Conservation (phyloP, 2,329 filamentous ascomycete species). For the Neofusicoccum ribis region DNA sequence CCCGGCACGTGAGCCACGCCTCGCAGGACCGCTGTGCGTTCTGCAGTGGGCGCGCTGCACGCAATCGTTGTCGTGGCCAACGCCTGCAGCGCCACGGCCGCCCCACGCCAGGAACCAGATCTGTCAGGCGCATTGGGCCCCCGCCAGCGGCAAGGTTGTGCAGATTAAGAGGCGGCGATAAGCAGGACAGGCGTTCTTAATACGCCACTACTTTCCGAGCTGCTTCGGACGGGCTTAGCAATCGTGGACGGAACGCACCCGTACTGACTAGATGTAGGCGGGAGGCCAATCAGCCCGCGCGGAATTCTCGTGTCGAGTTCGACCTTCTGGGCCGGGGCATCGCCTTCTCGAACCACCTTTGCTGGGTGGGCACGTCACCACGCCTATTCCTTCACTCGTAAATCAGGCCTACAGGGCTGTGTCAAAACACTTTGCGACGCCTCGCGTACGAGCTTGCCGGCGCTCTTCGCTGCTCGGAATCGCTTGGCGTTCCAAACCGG, state of each 20-base stretch:
- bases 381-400: slow-evolving; percentile 1
- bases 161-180: neutral
- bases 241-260: slow-evolving; percentile 9
- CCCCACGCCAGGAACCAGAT: slow-evolving; percentile 2
- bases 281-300: neutral
- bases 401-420: slow-evolving; percentile 6
- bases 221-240: neutral
- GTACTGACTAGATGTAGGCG: neutral
- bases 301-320: neutral
- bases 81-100: slow-evolving; percentile 6
- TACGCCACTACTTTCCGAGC: neutral
- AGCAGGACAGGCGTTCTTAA: neutral
- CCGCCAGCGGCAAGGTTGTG: neutral
- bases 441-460: slow-evolving; percentile 1
- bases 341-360: neutral
- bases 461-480: neutral
- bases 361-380: slow-evolving; percentile 2
- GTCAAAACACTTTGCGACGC: slow-evolving; percentile 13
- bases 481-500: slow-evolving; percentile 7
- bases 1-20: neutral
- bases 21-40: neutral
- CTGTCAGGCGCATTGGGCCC: neutral
- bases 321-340: neutral
- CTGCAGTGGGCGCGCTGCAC: neutral
- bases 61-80: neutral